A percentile compares a stretch with the other conserved stretches of the same genome.
Conservation (phyloP, 768 basidiomycete genomes). For the Dioszegia crocea region DNA sequence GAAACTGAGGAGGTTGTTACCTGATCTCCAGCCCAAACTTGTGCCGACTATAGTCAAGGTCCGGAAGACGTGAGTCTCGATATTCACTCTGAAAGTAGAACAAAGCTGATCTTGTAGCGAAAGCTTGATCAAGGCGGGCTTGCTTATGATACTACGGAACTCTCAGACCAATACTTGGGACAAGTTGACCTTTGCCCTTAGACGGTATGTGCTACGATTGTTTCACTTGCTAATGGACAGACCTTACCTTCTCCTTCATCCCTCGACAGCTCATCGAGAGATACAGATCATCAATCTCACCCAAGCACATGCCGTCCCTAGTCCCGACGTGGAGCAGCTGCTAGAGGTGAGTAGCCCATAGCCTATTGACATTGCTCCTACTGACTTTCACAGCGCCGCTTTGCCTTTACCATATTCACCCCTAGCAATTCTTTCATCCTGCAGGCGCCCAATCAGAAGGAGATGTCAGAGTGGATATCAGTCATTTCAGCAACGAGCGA, state of each 20-base stretch:
- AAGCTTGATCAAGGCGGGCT: constrained; percentile 75
- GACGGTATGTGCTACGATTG: constrained; percentile 57
- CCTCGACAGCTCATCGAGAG: constrained; percentile 77
- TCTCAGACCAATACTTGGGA: constrained; percentile 78
- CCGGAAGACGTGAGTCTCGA: constrained; percentile 61
- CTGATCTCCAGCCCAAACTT: constrained; percentile 39
- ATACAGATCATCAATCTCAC: constrained; percentile 68
- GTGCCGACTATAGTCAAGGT: constrained; percentile 55
- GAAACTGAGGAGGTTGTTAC: constrained; percentile 21
- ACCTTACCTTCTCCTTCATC: constrained; percentile 84
- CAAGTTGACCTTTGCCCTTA: constrained; percentile 77
- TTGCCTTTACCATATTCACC: constrained; percentile 86
- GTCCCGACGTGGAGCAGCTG: constrained; percentile 79
- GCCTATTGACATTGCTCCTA: not conserved
- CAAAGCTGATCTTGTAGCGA: constrained; percentile 56
- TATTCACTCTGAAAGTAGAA: not conserved
- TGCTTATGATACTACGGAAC: constrained; percentile 73
- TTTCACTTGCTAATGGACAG: constrained; percentile 51
- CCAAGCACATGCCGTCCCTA: constrained; percentile 78
- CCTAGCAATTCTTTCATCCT: constrained; percentile 87
- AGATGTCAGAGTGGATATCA: constrained; percentile 75
- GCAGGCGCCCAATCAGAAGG: constrained; percentile 73
- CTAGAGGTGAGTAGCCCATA: constrained; percentile 60
- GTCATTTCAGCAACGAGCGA: constrained; percentile 28
- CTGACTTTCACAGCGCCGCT: constrained; percentile 61